Base-by-base conservation (phyloP, 2,329 filamentous ascomycete genomes). In the Alternaria metachromatica region DNA sequence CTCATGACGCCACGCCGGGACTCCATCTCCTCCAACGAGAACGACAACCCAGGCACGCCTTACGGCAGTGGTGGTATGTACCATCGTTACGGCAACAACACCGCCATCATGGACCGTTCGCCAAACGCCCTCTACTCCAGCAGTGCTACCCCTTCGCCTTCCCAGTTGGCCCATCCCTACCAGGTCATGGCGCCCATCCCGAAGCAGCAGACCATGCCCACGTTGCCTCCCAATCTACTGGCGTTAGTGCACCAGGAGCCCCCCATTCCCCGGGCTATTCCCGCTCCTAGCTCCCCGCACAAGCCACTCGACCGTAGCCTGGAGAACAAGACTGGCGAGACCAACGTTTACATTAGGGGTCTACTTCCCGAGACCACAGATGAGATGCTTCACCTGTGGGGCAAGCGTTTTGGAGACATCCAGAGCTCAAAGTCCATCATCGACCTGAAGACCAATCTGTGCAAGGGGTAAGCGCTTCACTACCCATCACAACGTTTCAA, bases 381-480 rank as follows among this genome's bases (percentile, higher is more conserved):
- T 75, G 92, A 96, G 54, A 90, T 96, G 77, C 85, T 99, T 18
- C 87, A 92, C 72, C 86, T 86, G 46, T 98, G 96, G 82, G 91
- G 95, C 46, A 86, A 88, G 71, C 92, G 95, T 55, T 99, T 98
- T 77, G 96, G 96, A 45, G 90, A 91, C 64, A 96, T 99, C 62
- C 93, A 97, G 82, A 97, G 94, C 69, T 97, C 94, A 76, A 99
- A 99, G 86, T 96, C 96, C 13, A 99, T 99, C 82, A 97, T 99
- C 76, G 96, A 99, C 82, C 91, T 94, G 56, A 90, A 92, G 71
- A 97, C 93, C 53, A 93, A 94, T 64, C 90, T 94, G 67, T 99
- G 96, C 88, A 99, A 99, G 83, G 96, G 96, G 96, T 97, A 83
- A 75, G 63, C 60, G 44, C 51, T 46, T 10, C 25, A n/a, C 41